Evolutionary conservation across 2,329 filamentous ascomycete genomes (phyloP), one percentile per base, ranked within the genome.

Genomic region (Chaetomiaceae sp.): DNA sequence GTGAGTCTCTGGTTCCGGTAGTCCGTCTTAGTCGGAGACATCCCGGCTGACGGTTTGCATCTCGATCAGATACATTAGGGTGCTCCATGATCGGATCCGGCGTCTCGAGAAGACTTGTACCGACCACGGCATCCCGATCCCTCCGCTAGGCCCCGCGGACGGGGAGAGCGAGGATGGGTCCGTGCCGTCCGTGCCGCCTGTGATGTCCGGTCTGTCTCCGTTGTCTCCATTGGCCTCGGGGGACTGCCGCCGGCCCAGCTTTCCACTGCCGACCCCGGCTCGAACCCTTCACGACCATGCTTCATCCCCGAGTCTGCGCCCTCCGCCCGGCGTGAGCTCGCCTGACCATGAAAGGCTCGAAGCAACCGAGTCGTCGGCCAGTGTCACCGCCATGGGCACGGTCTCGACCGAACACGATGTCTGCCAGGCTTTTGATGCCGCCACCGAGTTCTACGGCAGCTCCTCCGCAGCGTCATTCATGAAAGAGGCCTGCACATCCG

Each of bases 391-490:
- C 8, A 71, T 73, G 69, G 69, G 70, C 2, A 65, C 68, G 14
- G 54, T 61, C 6, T 62, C 65, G n/a, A 63, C 65, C 2, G 63
- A 65, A 6, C 44, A 57, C 12, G 55, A 58, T 20, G 50, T 41
- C 3, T 48, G 25, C 19, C 51, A 55, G 19, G 42, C 53, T 2
- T 60, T 64, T 16, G 60, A 65, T n/a, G 53, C 49, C 41, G 42
- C 20, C 21, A 58, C 67, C 30, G 62, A 66, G 38, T 73, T 66
- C 35, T 71, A 68, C 31, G 70, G 70, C 3, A 64, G 62, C 47
- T 71, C 70, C 1, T 71, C 68, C 0, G 64, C 68, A 3, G 69
- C 66, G 0, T 70, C 65, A 0, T 69, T 73, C 37, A 64, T 72
- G 55, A 67, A 69, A 21, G 67, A 72, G 25, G 65, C 68, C 2